Base-by-base conservation (phyloP, 129 eudicot species). In the Chrysanthemum lavandulifolium region DNA sequence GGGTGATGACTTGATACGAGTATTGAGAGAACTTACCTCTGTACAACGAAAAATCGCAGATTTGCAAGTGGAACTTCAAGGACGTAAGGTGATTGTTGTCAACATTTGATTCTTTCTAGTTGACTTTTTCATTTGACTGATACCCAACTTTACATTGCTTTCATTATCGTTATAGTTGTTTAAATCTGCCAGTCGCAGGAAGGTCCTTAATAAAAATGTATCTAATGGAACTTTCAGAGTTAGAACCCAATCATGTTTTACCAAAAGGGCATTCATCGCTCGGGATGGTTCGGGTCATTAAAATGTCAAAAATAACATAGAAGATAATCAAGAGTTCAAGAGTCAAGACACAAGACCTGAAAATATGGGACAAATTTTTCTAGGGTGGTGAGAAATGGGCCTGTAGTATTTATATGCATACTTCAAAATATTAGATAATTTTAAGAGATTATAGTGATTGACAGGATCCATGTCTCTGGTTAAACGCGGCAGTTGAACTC, bases 1-100 rank as follows among this genome's bases (percentile, higher is more conserved):
- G 72, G 90, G 88, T 62, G 98, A 94, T 69, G 93, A 90, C 64
- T 86, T 94, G 86, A 72, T 94, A 67, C 85, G 91, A 77, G 89
- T 90, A 57, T 76, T 94, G 63, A 87, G 96, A 79, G 98, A 90
- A 49, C 89, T 94, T 64, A 90, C 97, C 36, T 81, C 86, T 10
- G 97, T 94, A 11, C 98, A 94, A 78, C 82, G 98, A 73, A 94
- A 90, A 74, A 83, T 94, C 12, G 98, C 96, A 61, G 96, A 88
- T 82, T 80, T 94, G 80, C 87, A 94, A 77, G 98, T 94, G 43
- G 98, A 94, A 68, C 89, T 94, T 83, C 98, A 91, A 78, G 98
- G 98, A 61, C 84, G 98, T 67, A 90, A 90, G 97, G 98, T 94
- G 66, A 82, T 12, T 40, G 10, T 75, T 16, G 2, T 25, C 73